Conservation (phyloP, 371 early-diverging fungal species). For the Mortierella sp. region DNA sequence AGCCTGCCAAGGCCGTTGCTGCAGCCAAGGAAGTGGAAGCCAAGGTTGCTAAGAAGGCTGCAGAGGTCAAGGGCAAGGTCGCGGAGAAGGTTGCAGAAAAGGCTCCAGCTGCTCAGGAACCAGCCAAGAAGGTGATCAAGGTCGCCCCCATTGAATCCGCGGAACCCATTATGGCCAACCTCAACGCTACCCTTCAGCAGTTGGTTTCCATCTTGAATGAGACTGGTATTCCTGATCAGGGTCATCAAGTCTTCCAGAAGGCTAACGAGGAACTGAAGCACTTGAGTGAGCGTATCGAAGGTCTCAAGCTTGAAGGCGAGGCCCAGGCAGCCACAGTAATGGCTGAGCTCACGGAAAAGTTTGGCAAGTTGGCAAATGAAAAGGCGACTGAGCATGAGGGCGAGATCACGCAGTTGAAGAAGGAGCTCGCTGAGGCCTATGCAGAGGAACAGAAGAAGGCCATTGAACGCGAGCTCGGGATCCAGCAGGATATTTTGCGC, state of each 20-base stretch:
- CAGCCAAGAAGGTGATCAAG: conserved; percentile 43
- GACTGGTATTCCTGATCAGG: conserved; percentile 52
- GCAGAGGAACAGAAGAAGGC: conserved; percentile 54
- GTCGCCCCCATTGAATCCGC: conserved; percentile 46
- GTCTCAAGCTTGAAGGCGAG: conserved; percentile 52
- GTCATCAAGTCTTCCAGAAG: conserved; percentile 54
- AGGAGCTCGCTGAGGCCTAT: conserved; percentile 56
- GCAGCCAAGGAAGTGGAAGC: conserved; percentile 8
- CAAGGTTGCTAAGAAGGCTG: conserved; percentile 13
- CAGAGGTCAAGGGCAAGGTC: conserved; percentile 31
- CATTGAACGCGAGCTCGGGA: conserved; percentile 55
- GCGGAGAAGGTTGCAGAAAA: conserved; percentile 15
- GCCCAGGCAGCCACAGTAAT: conserved; percentile 53
- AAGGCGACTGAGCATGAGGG: conserved; percentile 47
- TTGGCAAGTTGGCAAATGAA: conserved; percentile 27
- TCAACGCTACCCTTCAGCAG: conserved; percentile 49
- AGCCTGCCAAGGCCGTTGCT: conserved; percentile 19
- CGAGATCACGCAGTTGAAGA: conserved; percentile 54
- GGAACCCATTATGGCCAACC: conserved; percentile 51
- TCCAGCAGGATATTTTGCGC: conserved; percentile 55
- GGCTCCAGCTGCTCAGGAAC: conserved; percentile 10
- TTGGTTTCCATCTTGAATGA: conserved; percentile 52
- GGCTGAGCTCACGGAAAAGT: conserved; percentile 50
- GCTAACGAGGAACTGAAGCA: conserved; percentile 50
- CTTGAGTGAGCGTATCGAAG: conserved; percentile 50